Evolutionary conservation across 495 filamentous ascomycete genomes (phyloP), one percentile per base, ranked within the genome.

Genomic region (Chaetomium cochliodes): DNA sequence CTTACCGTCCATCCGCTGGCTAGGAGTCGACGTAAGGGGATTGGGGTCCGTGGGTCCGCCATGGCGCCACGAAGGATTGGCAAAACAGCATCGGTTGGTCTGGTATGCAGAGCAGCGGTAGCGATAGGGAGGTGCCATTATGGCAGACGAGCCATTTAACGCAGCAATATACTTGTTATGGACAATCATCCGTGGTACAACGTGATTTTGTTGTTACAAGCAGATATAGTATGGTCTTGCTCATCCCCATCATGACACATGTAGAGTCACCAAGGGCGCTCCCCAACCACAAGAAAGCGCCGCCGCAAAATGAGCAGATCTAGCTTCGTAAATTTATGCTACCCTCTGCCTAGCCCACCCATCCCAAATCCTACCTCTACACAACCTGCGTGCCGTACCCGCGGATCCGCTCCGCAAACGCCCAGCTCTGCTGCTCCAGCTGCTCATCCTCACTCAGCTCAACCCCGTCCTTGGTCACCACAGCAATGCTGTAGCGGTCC

Each of bases 401-500:
- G 65, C 73, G 87, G 72, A 96, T 94, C 49, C 82, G 81, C 76
- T 96, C 91, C 13, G 92, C 92, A 81, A 98, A 98, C 62, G 92
- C 92, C 94, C 94, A 98, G 84, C 92, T 97, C 82, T 97, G 92
- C 65, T 84, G 76, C 81, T 84, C 83, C 53, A 85, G 76, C 76
- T 82, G 79, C 80, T 96, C 90, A 71, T 89, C 80, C 79, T 93
- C 85, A 77, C 86, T 87, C 72, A 97, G 70, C 68, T 97, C 90
- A 69, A 97, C 87, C 33, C 89, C 89, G 30, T 91, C 90, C 76
- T 89, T 86, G 50, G 92, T 93, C 57, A 98, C 84, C 30, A 97
- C 83, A 16, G 93, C 93, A 74, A 98, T 88, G 59, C 90, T 91
- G 77, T 97, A 98, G 74, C 87, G 83, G 77, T 97, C 92, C 74